Evolutionary conservation across 2,329 filamentous ascomycete genomes (phyloP).

Genomic region (Cladophialophora carrionii): DNA sequence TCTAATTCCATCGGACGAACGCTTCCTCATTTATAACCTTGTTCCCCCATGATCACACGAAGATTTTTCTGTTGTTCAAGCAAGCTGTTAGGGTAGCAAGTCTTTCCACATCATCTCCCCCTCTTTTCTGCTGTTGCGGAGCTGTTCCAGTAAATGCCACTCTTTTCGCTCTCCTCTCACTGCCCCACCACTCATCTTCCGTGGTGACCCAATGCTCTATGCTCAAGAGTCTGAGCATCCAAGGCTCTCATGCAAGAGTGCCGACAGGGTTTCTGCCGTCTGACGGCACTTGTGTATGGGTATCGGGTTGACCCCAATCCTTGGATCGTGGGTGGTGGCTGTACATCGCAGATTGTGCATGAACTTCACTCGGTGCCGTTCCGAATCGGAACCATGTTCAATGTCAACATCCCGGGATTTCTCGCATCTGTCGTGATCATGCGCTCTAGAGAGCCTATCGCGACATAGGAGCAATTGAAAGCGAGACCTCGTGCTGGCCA

Average conservation of each 20-base stretch:
- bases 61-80: conserved; percentile 14
- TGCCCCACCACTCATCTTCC: conserved; percentile 26
- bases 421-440: conserved; percentile 7
- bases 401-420: neutral
- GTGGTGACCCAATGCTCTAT: conserved; percentile 11
- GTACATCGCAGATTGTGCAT: conserved; percentile 2
- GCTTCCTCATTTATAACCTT: conserved; percentile 22
- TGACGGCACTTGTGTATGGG: conserved; percentile 16
- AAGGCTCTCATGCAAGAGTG: conserved; percentile 9
- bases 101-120: conserved; percentile 17
- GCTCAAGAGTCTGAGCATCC: conserved; percentile 8
- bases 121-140: conserved; percentile 26
- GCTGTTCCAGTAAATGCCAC: conserved; percentile 22
- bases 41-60: conserved; percentile 8
- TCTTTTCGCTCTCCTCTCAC: conserved; percentile 6
- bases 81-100: neutral
- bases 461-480: neutral
- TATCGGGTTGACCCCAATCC: neutral
- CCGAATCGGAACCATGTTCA: conserved; percentile 2
- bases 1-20: conserved; percentile 25
- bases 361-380: conserved; percentile 7
- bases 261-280: conserved; percentile 9
- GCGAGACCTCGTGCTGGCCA: conserved; percentile 16
- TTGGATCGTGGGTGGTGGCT: neutral
- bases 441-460: conserved; percentile 1